Evolutionary conservation across 1,139 yeast species (phyloP).

Genomic region (Blastobotrys niveus): DNA sequence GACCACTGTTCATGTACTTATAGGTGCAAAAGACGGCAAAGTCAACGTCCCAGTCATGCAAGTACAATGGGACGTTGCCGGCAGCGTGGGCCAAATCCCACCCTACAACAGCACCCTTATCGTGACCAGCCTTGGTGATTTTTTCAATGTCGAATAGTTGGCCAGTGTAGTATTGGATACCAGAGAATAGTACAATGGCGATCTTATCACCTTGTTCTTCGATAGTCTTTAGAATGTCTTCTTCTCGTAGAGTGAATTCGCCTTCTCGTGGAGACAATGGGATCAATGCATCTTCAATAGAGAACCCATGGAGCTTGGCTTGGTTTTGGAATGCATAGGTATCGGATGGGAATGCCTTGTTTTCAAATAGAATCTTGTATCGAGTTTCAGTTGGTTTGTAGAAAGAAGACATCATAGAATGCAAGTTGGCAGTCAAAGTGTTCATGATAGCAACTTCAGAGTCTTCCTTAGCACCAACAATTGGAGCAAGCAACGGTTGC

Average conservation of each 20-base stretch:
- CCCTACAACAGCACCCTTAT: constrained; percentile 59
- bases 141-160: constrained; percentile 68
- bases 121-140: constrained; percentile 59
- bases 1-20: constrained; percentile 86
- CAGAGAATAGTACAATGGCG: constrained; percentile 76
- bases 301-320: constrained; percentile 56
- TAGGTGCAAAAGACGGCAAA: constrained; percentile 95
- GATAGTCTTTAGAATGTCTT: constrained; percentile 54
- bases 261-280: constrained; percentile 56
- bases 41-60: constrained; percentile 88
- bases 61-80: constrained; percentile 69
- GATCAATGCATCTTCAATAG: constrained; percentile 54
- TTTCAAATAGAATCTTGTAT: constrained; percentile 73
- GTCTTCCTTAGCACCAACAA: constrained; percentile 65
- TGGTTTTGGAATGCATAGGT: constrained; percentile 78
- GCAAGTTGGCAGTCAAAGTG: constrained; percentile 74
- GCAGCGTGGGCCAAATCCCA: constrained; percentile 97
- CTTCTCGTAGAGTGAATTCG: constrained; percentile 53
- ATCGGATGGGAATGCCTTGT: constrained; percentile 88
- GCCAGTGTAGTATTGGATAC: constrained; percentile 89
- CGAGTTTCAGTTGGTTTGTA: constrained; percentile 58
- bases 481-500: constrained; percentile 57
- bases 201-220: constrained; percentile 55
- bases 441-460: constrained; percentile 84
- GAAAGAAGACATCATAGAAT: constrained; percentile 65